Percentiles rank a stretch among this genome's conserved stretches.
Conservation (phyloP, 139 green algal genomes). For the Chlamydomonas incerta region DNA sequence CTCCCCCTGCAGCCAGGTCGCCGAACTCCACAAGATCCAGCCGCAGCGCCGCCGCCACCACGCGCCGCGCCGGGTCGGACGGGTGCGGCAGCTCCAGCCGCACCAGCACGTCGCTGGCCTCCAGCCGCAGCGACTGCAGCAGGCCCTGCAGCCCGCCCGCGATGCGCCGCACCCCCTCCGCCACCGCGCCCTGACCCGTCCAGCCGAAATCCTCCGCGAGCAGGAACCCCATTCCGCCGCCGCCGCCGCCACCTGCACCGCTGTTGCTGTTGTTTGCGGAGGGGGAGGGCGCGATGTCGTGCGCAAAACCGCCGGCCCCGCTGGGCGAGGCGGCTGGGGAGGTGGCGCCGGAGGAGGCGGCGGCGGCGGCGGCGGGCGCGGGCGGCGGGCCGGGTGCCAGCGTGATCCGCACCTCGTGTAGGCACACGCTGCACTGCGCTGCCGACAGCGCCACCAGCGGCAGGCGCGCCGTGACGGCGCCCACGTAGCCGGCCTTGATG, state of each 20-base stretch:
- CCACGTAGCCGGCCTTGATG: conserved; percentile 70
- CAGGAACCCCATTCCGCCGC: not conserved
- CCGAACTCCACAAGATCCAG: conserved; percentile 38
- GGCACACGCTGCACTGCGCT: conserved; percentile 40
- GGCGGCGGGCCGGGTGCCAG: conserved; percentile 45
- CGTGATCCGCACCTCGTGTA: conserved; percentile 73
- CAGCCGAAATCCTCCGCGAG: conserved; percentile 37
- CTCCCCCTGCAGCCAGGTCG: not conserved
- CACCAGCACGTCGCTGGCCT: conserved; percentile 52
- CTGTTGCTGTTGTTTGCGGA: not conserved
- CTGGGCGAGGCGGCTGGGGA: not conserved
- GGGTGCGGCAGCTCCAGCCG: conserved; percentile 63
- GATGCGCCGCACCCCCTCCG: conserved; percentile 68
- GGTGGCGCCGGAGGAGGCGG: not conserved
- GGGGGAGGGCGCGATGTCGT: not conserved
- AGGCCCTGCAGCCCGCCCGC: conserved; percentile 71
- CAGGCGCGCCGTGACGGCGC: conserved; percentile 58
- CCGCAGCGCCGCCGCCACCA: conserved; percentile 19
- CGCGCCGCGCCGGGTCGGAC: not conserved
- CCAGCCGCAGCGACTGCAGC: conserved; percentile 69
- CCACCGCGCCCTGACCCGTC: conserved; percentile 43
- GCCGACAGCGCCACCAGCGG: conserved; percentile 45
- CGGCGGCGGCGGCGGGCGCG: not conserved
- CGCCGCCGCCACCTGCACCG: not conserved
- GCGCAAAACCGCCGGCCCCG: not conserved